phyloP scores from a whole-genome alignment of 2,329 filamentous ascomycete species.

The Pezicula neosporulosa region DNA sequence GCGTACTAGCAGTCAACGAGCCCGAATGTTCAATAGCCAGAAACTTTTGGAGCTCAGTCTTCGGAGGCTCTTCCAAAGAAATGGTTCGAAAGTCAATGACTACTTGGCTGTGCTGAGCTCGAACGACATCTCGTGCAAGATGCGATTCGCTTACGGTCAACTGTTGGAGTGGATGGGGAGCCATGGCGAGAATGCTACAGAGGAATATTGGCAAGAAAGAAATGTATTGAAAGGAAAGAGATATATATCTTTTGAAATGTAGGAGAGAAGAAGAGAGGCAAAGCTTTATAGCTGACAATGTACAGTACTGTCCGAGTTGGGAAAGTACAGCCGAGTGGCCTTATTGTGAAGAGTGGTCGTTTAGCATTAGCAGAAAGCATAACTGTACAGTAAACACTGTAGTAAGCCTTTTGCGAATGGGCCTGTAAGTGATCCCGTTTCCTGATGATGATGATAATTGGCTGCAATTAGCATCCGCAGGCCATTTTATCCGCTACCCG shows the following conservation, averaged over 20 bases:
- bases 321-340: too few relatives aligned
- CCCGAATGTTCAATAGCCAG: slow-evolving; percentile 42
- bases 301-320: too few relatives aligned
- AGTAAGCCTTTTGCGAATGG: too few relatives aligned
- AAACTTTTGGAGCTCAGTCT: slow-evolving; percentile 45
- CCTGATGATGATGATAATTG: too few relatives aligned
- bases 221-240: background rate
- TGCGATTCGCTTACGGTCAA: slow-evolving; percentile 43
- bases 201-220: background rate
- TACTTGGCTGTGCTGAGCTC: slow-evolving; percentile 7
- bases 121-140: slow-evolving; percentile 46
- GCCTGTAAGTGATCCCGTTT: too few relatives aligned
- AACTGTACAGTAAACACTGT: too few relatives aligned
- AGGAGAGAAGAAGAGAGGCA: too few relatives aligned
- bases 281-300: too few relatives aligned
- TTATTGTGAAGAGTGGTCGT: too few relatives aligned
- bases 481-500: background rate
- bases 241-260: background rate
- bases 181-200: slow-evolving; percentile 4
- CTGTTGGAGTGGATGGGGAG: slow-evolving; percentile 43
- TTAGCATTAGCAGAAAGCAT: too few relatives aligned
- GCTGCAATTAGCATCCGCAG: too few relatives aligned
- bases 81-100: slow-evolving; percentile 59
- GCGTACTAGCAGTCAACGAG: slow-evolving; percentile 30
- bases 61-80: slow-evolving; percentile 52